These are phyloP conservation scores for Pinguiococcus pyrenoidosus DNA, from an alignment of 108 stramenopile genomes.

Conservation along the genomic window DNA sequence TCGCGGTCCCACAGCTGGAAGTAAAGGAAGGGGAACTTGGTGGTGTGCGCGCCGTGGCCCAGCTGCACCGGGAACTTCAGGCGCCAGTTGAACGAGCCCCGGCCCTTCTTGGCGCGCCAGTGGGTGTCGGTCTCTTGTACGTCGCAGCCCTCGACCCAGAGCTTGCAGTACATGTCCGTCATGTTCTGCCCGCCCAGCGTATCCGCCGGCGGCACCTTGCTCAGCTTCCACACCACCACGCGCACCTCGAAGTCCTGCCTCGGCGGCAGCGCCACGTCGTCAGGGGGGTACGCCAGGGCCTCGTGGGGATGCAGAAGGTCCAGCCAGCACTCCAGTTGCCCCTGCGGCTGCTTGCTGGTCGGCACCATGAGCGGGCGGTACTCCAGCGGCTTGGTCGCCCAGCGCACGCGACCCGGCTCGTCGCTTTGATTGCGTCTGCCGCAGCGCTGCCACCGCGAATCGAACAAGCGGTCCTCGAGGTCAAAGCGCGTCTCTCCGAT, in stretches of 20 bases:
- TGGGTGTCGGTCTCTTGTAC: constrained; percentile 48
- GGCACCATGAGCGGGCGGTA: constrained; percentile 20
- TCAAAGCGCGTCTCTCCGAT: constrained; percentile 45
- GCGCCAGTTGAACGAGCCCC: constrained; percentile 47
- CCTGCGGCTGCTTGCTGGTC: constrained; percentile 19
- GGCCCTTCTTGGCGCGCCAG: constrained; percentile 43
- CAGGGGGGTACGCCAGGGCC: constrained; percentile 19
- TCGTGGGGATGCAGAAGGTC: constrained; percentile 34
- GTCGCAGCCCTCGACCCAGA: constrained; percentile 32
- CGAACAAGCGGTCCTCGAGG: constrained; percentile 50
- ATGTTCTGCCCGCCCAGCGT: too few species aligned
- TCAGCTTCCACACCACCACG: constrained; percentile 27
- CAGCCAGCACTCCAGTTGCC: constrained; percentile 35
- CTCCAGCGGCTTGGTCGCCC: constrained; percentile 28
- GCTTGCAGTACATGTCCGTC: constrained; percentile 37
- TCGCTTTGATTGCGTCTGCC: too few species aligned
- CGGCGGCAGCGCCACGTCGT: constrained; percentile 29
- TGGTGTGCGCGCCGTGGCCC: constrained; percentile 12
- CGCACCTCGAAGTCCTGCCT: constrained; percentile 30
- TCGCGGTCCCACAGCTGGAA: constrained; percentile 47
- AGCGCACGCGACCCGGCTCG: too few species aligned
- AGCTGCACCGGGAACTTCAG: constrained; percentile 38
- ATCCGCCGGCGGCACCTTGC: constrained; percentile 24
- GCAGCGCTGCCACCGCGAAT: constrained; percentile 38
- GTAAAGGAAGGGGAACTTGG: constrained; percentile 37